A percentile compares a stretch with the other conserved stretches of the same genome.
Evolutionary conservation across 192 early-diverging fungal genomes (phyloP).

Genomic region (Coemansia sp.): DNA sequence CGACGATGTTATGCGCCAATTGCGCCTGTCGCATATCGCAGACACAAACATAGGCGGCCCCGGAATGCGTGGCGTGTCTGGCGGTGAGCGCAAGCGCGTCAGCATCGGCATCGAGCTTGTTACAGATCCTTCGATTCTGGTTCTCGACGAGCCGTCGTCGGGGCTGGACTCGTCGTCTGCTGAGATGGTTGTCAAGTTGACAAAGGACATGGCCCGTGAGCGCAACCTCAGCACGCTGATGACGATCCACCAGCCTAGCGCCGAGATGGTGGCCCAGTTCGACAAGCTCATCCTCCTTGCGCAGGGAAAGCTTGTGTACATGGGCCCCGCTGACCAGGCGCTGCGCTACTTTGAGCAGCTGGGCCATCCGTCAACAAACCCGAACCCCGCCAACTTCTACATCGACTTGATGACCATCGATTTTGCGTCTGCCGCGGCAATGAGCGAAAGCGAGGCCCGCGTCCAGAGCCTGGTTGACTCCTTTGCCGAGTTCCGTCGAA

Average conservation of each 20-base stretch:
- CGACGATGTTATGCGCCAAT: conserved; percentile 59
- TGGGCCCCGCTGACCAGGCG: conserved; percentile 49
- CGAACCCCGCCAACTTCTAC: conserved; percentile 71
- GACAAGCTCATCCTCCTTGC: conserved; percentile 73
- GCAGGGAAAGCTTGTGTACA: conserved; percentile 64
- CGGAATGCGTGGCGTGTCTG: conserved; percentile 50
- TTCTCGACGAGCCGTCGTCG: conserved; percentile 61
- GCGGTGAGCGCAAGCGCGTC: conserved; percentile 56
- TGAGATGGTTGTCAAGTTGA: conserved; percentile 58
- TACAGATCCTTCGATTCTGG: conserved; percentile 56
- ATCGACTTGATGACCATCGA: conserved; percentile 61
- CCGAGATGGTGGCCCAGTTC: conserved; percentile 74
- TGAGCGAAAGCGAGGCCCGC: conserved; percentile 29
- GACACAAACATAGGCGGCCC: conserved; percentile 55
- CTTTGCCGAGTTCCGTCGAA: conserved; percentile 15
- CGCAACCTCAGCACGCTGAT: conserved; percentile 71
- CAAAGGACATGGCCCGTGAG: conserved; percentile 58
- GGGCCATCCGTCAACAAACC: conserved; percentile 60
- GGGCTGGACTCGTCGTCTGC: conserved; percentile 70
- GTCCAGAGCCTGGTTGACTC: conserved; percentile 29
- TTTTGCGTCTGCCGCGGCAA: conserved; percentile 30
- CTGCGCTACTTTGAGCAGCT: conserved; percentile 46
- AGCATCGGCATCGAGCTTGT: conserved; percentile 51
- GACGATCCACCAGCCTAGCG: conserved; percentile 87
- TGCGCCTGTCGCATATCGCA: conserved; percentile 63